Evolutionary conservation across 2,329 filamentous ascomycete species (phyloP), one percentile per base, ranked within the genome.

Genomic region (Fusarium sp.): DNA sequence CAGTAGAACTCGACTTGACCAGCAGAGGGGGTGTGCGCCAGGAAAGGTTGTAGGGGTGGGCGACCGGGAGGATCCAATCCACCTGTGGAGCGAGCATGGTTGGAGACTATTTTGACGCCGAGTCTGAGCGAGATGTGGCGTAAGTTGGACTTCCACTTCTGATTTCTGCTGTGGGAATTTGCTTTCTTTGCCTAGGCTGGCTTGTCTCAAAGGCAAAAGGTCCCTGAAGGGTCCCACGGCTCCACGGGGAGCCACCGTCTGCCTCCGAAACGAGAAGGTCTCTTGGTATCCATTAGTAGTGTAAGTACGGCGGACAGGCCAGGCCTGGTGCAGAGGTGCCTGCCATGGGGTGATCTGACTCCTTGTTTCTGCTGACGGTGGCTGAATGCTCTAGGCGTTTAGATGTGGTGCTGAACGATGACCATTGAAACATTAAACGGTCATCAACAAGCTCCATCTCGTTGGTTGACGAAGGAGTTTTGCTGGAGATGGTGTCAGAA

Each of bases 91-190:
- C 43, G 38, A 58, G 38, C 38, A 63, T 59, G 63, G 47, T 63
- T 62, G 62, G 32, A 64, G 47, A 56, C 47, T 56, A 71, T 71
- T 74, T 74, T 50, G 72, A 71, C 71, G 69, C 72, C 69, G 74
- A 72, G 69, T 20, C 37, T 38, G 59, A 74, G 63, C 63, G 62
- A 71, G 52, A 57, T 72, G 68, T 59, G 69, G 72, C 60, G 56
- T 62, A 66, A 64, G 37, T 60, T 72, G 58, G 71, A 56, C 58
- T 69, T 69, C 58, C 54, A 64, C 61, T 59, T 33, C 57, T 54
- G 65, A 69, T 61, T 66, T 56, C 54, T 69, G 20, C 54, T 65
- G 71, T 62, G 70, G 15, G 67, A 52, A 65, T 65, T 63, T 59
- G 33, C 33, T 35, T 69, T 69, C 62, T 71, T 54, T 61, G 40